Base-by-base conservation (phyloP, 2,329 filamentous ascomycete genomes). In the Cryoendolithus antarcticus region DNA sequence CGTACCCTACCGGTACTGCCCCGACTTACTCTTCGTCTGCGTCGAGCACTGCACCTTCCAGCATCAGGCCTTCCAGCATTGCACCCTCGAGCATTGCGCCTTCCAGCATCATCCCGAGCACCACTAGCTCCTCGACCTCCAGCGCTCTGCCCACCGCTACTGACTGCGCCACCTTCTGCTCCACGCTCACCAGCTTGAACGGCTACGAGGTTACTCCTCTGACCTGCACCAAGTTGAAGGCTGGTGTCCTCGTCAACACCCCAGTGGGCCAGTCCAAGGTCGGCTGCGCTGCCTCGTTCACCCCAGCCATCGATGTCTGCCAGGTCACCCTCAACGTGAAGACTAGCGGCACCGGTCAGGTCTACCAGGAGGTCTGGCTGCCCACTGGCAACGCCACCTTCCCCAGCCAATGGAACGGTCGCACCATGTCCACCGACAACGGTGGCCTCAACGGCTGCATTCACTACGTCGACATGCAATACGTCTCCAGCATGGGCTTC, bases 311-410 rank as follows among this genome's bases (percentile, higher is more conserved):
- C 33, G 61, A 64, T 40, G 48, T 64, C 10, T 67, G 64, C 47
- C 60, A 63, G 24, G 51, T 66, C 24, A 54, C 57, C 1, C 49
- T 66, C 21, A 58, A 57, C 34, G 58, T 66, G 9, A 48, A 57
- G 2, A 66, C 63, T 4, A 62, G 62, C 28, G 50, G 54, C 33
- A 50, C 54, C 15, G 63, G 61, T 3, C 56, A 59, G n/a, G 57
- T 63, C 38, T 62, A 58, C 38, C 62, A 65, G 57, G 64, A 67
- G 49, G 62, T 64, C n/a, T 67, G 63, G 63, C 50, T 67, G 10
- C 64, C 64, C 9, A 53, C 52, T 10, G 57, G 57, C 40, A 44
- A 51, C 24, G 13, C 36, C 39, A 27, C 24, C 24, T 27, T 3
- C 24, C 42, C 41, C 36, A 44, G 35, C 9, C 28, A 38, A 8